A percentile compares a stretch with the other conserved stretches of the same genome.
phyloP scores from a whole-genome alignment of 2,329 filamentous ascomycete genomes.

The Nemania abortiva region DNA sequence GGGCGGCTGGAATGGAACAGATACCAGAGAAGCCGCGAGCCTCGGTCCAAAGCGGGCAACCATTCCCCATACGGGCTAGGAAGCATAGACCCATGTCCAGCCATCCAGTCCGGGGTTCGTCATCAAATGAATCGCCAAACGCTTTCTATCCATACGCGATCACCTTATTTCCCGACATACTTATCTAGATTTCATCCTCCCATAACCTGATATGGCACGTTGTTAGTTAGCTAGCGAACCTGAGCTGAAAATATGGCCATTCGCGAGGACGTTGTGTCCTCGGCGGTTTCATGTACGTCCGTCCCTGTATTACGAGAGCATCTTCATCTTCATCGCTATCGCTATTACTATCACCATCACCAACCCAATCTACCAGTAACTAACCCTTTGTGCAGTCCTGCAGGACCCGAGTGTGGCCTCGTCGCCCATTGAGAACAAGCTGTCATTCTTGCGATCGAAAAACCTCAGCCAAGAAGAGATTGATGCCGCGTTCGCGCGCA shows the following conservation, averaged over 20 bases:
- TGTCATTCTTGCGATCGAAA: constrained; percentile 94
- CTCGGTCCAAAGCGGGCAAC: constrained; percentile 43
- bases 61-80: constrained; percentile 16
- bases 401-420: constrained; percentile 92
- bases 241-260: constrained; percentile 73
- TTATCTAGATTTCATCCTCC: neutral
- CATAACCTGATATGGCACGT: constrained; percentile 35
- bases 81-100: constrained; percentile 12
- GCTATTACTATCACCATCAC: neutral
- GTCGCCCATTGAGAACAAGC: constrained; percentile 90
- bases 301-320: neutral
- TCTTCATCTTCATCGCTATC: neutral
- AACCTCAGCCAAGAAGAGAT: constrained; percentile 98
- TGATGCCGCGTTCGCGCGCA: constrained; percentile 82
- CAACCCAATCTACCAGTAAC: constrained; percentile 17
- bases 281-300: constrained; percentile 51
- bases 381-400: constrained; percentile 71
- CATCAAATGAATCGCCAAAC: constrained; percentile 38
- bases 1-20: neutral
- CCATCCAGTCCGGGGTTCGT: constrained; percentile 38
- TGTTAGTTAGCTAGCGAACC: constrained; percentile 19
- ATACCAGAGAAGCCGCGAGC: constrained; percentile 35
- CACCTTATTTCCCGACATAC: neutral
- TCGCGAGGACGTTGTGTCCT: constrained; percentile 78
- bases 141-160: constrained; percentile 22